Base-by-base conservation (phyloP, 2,329 filamentous ascomycete genomes). In the Colletotrichum gigasporum region DNA sequence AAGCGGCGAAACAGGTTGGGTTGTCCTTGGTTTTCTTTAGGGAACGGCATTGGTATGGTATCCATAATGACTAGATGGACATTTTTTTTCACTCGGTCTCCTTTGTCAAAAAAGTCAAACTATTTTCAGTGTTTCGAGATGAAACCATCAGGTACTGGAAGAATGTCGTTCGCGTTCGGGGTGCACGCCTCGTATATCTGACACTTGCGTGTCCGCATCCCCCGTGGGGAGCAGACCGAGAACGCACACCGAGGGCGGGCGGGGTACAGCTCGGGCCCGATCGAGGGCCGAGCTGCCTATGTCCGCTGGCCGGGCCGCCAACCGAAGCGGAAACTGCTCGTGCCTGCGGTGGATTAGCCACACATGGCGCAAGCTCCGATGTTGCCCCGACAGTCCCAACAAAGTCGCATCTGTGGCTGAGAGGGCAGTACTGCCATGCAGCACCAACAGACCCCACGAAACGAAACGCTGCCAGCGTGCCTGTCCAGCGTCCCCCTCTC, bases 221-320 rank as follows among this genome's bases (percentile, higher is more conserved):
- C 50, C 50, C 50, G 12, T 41, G 24, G 50, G 50, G n/a, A 4
- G 12, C 26, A 6, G n/a, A 34, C 41, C 34, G 42, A 39, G 8
- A 57, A 16, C 41, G 8, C 2, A 34, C 41, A 4, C 48, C 61
- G 56, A 44, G 12, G 4, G 41, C 55, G 61, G 18, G 30, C 39
- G 47, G 47, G 48, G 34, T 50, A 12, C 20, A 41, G 26, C 55
- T 54, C 34, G 56, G 55, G 26, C 41, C 48, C 55, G 47, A 48
- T 18, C 20, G 41, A 34, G 55, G 30, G 11, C 22, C 24, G 8
- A 30, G 44, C 53, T 37, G n/a, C 7, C 4, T 9, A 4, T 0
- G 9, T 52, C 48, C 48, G 7, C 42, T 11, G 53, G 16, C 7
- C 11, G 24, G 16, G n/a, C 39, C 30, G 37, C 37, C 47, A 32